Evolutionary conservation across 805 yeast genomes (phyloP).

Genomic region (Hanseniaspora pseudoguilliermondii): DNA sequence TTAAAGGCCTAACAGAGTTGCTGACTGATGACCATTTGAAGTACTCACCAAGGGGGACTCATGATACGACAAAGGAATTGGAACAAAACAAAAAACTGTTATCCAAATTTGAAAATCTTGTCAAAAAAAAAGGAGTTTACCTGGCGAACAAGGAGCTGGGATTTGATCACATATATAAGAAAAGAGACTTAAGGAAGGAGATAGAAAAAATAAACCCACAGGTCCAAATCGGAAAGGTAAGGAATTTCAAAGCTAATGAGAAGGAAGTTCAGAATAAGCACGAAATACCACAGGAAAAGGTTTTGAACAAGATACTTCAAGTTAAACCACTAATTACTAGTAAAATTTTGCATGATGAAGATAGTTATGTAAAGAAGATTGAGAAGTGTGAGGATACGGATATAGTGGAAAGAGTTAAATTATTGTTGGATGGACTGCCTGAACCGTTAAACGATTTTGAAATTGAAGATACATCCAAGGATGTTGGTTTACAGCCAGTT

Average conservation of each 20-base stretch:
- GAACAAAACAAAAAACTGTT: constrained; percentile 24
- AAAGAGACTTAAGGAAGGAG: constrained; percentile 3
- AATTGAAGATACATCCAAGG: constrained; percentile 20
- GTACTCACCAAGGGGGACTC: background rate
- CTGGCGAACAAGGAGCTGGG: constrained; percentile 6
- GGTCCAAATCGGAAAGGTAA: constrained; percentile 3
- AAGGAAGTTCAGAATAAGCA: background rate
- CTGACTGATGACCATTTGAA: background rate
- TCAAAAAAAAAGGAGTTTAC: constrained; percentile 1
- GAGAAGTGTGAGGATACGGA: background rate
- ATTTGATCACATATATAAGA: constrained; percentile 4
- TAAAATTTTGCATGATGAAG: background rate
- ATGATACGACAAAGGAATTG: constrained; percentile 19
- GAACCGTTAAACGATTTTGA: constrained; percentile 39
- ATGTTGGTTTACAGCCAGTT: background rate
- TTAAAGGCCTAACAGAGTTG: background rate
- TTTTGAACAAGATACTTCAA: constrained; percentile 8
- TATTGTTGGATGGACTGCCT: constrained; percentile 28
- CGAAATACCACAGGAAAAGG: background rate
- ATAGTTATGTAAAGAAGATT: background rate
- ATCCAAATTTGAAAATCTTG: constrained; percentile 11
- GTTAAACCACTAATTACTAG: constrained; percentile 6
- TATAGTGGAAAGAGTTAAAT: constrained; percentile 3
- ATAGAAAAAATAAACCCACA: constrained; percentile 14
- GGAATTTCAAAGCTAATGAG: background rate